These are phyloP conservation scores for Salix exigua DNA, from an alignment of 345 rosid genomes.

Conservation along the genomic window DNA sequence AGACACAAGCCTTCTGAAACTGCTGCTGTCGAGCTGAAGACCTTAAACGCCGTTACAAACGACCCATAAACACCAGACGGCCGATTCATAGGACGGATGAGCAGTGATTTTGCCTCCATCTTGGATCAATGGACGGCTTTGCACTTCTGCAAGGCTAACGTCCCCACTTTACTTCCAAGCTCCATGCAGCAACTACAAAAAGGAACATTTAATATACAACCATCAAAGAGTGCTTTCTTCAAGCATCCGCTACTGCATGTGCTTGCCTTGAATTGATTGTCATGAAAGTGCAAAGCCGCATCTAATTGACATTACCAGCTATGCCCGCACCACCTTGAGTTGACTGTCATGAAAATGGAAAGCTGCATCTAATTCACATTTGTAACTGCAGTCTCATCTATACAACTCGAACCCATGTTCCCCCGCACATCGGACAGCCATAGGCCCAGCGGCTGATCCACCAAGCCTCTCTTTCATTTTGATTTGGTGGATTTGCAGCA, in stretches of 20 bases:
- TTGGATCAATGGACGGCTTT: not conserved
- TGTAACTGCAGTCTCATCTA: conserved; percentile 21
- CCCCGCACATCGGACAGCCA: conserved; percentile 98
- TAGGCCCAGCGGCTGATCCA: conserved; percentile 98
- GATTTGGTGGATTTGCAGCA: conserved; percentile 44
- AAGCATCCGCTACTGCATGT: not conserved
- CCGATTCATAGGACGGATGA: not conserved
- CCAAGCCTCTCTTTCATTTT: conserved; percentile 70
- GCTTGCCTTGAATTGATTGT: not conserved
- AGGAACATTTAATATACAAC: not conserved
- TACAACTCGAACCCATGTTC: conserved; percentile 94
- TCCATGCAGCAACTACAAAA: not conserved
- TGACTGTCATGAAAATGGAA: not conserved
- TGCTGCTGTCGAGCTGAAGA: not conserved
- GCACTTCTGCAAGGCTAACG: not conserved
- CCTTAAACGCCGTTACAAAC: not conserved
- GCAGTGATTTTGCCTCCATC: not conserved
- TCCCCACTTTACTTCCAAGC: not conserved
- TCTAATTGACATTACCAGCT: not conserved
- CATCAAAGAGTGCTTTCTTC: not conserved
- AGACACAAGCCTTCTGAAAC: too few species aligned
- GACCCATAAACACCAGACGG: not conserved
- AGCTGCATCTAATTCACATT: not conserved
- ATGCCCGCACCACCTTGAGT: not conserved
- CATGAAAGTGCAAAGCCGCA: not conserved